Evolutionary conservation across 768 basidiomycete species (phyloP), one percentile per base, ranked within the genome.

Genomic region (Tulasnella sp.): DNA sequence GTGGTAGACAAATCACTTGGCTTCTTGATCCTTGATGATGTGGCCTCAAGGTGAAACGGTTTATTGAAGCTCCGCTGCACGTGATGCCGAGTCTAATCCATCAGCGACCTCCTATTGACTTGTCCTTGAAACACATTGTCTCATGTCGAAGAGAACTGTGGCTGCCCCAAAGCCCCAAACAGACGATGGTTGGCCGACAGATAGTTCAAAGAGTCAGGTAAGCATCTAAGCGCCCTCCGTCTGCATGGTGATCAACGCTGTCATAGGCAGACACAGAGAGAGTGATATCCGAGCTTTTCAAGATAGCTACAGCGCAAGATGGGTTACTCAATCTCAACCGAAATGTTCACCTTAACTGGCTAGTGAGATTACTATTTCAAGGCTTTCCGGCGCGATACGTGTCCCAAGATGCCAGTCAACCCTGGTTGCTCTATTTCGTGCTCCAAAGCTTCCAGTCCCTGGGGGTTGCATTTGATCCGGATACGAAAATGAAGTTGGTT

Each of bases 391-490:
- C 72, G 9, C 71, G 79, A 49, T 98, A 88, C 62, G 72, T 70
- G 16, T 79, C 78, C 40, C 83, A 96, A 59, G 95, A 98, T 62
- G 92, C 93, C 0, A 91, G 87, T 58, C 82, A 93, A 59, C 85
- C 95, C 0, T 98, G 95, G 95, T 68, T 96, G 25, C 63, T 96
- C 53, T 96, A 86, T 67, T 98, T 95, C 92, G 81, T 79, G 0
- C 62, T 92, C 8, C 91, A 99, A 59, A 72, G 81, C 12, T 83
- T 95, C 59, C 81, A 83, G 58, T 62, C 79, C 2, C 62, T 93
- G 37, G 86, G 89, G 44, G 79, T 87, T 5, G 80, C 69, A 1
- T 59, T 93, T 44, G 90, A 92, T 69, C 78, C 80, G 1, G 72
- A 67, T 16, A 89, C 76, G 59, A 84, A 80, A 63, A 78, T 86